These are phyloP conservation scores for Massarina eburnea DNA, from an alignment of 2,329 filamentous ascomycete genomes.

Conservation along the genomic window DNA sequence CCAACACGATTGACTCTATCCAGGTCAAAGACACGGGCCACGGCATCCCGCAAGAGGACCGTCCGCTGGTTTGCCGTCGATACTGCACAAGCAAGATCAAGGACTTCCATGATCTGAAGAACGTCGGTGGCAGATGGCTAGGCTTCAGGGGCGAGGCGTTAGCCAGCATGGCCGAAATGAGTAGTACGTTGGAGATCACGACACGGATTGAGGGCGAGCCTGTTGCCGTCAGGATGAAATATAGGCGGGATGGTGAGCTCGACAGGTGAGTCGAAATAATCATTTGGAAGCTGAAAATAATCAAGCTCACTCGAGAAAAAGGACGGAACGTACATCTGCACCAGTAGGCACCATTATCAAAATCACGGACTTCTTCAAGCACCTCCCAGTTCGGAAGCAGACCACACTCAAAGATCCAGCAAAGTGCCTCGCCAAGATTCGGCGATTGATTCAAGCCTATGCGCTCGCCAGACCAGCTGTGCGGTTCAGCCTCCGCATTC, in stretches of 20 bases:
- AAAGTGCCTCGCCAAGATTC: slow-evolving; percentile 61
- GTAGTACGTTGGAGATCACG: slow-evolving; percentile 58
- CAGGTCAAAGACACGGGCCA: slow-evolving; percentile 68
- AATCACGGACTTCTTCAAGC: slow-evolving; percentile 60
- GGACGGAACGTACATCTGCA: slow-evolving; percentile 48
- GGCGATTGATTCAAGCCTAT: slow-evolving; percentile 63
- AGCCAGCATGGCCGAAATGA: slow-evolving; percentile 64
- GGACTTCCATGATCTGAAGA: slow-evolving; percentile 62
- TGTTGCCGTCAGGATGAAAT: slow-evolving; percentile 57
- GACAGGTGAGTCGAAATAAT: slow-evolving; percentile 35
- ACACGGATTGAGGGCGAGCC: slow-evolving; percentile 65
- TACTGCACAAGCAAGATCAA: slow-evolving; percentile 74
- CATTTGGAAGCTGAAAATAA: too few species aligned
- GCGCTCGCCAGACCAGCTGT: slow-evolving; percentile 66
- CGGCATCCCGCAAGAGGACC: slow-evolving; percentile 66
- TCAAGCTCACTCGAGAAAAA: slow-evolving; percentile 14
- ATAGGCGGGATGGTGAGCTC: slow-evolving; percentile 54
- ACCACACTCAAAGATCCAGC: slow-evolving; percentile 58
- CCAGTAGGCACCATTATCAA: slow-evolving; percentile 70
- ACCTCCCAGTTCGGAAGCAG: slow-evolving; percentile 65
- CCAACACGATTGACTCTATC: slow-evolving; percentile 68
- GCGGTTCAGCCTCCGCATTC: slow-evolving; percentile 62
- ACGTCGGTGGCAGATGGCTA: slow-evolving; percentile 61
- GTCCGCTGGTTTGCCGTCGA: slow-evolving; percentile 62
- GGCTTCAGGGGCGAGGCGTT: slow-evolving; percentile 77